phyloP scores from a whole-genome alignment of 495 filamentous ascomycete genomes.

The Penicillium bovifimosum region DNA sequence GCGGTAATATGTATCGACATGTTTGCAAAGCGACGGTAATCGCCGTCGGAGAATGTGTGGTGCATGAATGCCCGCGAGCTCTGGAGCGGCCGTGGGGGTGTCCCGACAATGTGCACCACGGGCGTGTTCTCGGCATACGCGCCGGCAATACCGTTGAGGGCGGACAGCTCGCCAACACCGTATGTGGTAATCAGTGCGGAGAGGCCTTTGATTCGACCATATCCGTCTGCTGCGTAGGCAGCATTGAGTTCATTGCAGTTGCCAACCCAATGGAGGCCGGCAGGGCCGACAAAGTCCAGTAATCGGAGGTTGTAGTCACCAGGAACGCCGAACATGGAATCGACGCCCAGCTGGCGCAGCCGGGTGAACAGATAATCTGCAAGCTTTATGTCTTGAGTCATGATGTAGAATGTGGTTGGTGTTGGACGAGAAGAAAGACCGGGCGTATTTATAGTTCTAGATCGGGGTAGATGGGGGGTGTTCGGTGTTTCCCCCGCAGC shows the following conservation, averaged over 20 bases:
- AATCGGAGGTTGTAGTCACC: slow-evolving; percentile 72
- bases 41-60: slow-evolving; percentile 43
- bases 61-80: slow-evolving; percentile 31
- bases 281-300: slow-evolving; percentile 59
- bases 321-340: slow-evolving; percentile 62
- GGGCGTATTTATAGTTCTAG: slow-evolving; percentile 14
- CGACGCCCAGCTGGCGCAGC: slow-evolving; percentile 62
- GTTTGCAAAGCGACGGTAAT: slow-evolving; percentile 33
- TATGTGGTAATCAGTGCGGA: slow-evolving; percentile 73
- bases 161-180: slow-evolving; percentile 74
- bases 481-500: slow-evolving; percentile 5
- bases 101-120: slow-evolving; percentile 77
- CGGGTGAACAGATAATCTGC: slow-evolving; percentile 64
- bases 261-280: slow-evolving; percentile 68
- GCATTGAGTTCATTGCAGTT: slow-evolving; percentile 80
- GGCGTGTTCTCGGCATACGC: slow-evolving; percentile 71
- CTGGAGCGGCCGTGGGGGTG: slow-evolving; percentile 29
- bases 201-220: slow-evolving; percentile 68
- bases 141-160: slow-evolving; percentile 67
- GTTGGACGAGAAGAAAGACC: background rate
- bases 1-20: slow-evolving; percentile 36
- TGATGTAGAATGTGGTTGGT: background rate
- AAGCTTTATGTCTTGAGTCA: slow-evolving; percentile 26
- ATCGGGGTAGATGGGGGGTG: background rate
- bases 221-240: slow-evolving; percentile 79